Evolutionary conservation across 352 stramenopile genomes (phyloP), one percentile per base, ranked within the genome.

Genomic region (Globisporangium viniferum): DNA sequence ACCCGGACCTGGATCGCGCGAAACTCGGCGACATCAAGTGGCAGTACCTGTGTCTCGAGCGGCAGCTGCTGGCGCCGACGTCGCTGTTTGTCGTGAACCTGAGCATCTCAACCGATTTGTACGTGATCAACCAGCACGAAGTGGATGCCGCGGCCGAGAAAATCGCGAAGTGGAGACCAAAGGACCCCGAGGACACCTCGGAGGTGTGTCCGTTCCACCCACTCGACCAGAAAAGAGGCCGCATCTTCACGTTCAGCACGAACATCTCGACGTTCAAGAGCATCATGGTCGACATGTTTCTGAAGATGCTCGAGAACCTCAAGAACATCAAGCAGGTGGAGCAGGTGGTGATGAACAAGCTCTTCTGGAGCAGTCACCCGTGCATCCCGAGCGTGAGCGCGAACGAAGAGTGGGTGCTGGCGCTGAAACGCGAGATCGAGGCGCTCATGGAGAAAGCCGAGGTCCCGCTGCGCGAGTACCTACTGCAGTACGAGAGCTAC

Each of bases 321-420:
- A 93, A 93, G 69, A 84, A 82, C 58, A 93, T 95, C 69, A 92
- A 91, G 63, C 87, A 95, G 68, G 84, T 94, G 9, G 95, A 98
- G 74, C 84, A 96, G 46, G 75, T 84, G 27, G 92, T 98, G 33
- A 98, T 98, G 94, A 93, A 96, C 68, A 95, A 96, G 66, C 79
- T 98, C 0, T 98, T 98, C 57, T 98, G 95, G 95, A 95, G 89
- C 64, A 93, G 91, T 57, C 86, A 98, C 65, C 95, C 94, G 10
- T 87, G 92, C 48, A 85, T 98, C 4, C 79, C 82, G 8, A 85
- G 76, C 58, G 84, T 98, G 3, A 93, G 87, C 58, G 67, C 74
- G n/a, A 92, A 78, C 35, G 94, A 98, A 83, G 69, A 79, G 0
- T 98, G 91, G 92, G 91, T 97, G 1, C 36, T 80, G 0, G 54